A percentile compares a stretch with the other conserved stretches of the same genome.
Conservation (phyloP, 805 yeast species). For the Candida berthetii region DNA sequence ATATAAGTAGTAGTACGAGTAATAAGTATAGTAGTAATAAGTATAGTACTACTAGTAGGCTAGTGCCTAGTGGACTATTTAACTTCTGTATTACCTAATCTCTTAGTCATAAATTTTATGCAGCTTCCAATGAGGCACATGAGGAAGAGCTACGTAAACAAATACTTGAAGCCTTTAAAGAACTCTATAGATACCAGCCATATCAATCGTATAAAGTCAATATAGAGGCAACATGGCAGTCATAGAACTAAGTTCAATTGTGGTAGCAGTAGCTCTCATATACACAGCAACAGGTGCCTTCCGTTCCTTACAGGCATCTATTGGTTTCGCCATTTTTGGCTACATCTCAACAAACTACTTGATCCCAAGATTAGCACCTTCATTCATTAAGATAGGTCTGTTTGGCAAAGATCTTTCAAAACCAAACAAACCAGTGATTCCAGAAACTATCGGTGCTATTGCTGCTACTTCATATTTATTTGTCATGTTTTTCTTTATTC, state of each 20-base stretch:
- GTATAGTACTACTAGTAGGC: too few species aligned
- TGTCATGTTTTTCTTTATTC: conserved; percentile 78
- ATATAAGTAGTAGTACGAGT: too few species aligned
- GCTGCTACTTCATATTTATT: conserved; percentile 77
- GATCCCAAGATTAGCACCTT: conserved; percentile 62
- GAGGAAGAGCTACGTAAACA: too few species aligned
- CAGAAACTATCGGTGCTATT: conserved; percentile 92
- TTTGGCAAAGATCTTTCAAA: conserved; percentile 82
- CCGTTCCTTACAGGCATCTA: conserved; percentile 33
- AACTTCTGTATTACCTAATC: too few species aligned
- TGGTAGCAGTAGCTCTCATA: conserved; percentile 9
- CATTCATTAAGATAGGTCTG: conserved; percentile 75
- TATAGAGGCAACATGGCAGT: too few species aligned
- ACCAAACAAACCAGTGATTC: conserved; percentile 62
- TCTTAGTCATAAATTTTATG: too few species aligned
- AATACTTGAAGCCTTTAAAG: too few species aligned
- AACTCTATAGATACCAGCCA: too few species aligned
- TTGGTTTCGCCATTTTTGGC: conserved; percentile 66
- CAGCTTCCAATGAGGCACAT: too few species aligned
- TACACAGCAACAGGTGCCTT: conserved; percentile 15
- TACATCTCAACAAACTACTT: conserved; percentile 50
- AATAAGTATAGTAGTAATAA: too few species aligned
- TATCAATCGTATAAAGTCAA: too few species aligned
- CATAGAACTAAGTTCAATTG: conserved; percentile 1
- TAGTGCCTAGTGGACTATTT: too few species aligned